Percentiles rank a stretch among this genome's conserved stretches.
Conservation (phyloP, 2,329 filamentous ascomycete species). For the Phyllosticta ampelicida region DNA sequence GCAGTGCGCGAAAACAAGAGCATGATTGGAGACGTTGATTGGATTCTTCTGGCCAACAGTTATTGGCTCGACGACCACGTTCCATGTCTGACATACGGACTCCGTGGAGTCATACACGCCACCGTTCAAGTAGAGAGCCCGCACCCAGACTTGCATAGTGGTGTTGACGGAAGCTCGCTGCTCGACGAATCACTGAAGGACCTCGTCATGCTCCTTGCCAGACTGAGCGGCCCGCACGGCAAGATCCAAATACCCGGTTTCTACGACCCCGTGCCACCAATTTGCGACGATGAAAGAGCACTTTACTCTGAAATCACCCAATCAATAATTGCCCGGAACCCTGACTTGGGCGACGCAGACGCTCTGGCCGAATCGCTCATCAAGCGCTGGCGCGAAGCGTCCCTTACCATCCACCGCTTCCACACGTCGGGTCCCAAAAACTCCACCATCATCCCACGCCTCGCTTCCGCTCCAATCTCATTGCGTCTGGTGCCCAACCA, state of each 20-base stretch:
- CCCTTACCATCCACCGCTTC: constrained; percentile 85
- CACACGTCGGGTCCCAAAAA: constrained; percentile 83
- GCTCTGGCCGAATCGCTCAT: constrained; percentile 76
- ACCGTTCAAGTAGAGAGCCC: constrained; percentile 79
- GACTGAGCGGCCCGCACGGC: constrained; percentile 70
- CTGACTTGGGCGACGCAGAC: constrained; percentile 51
- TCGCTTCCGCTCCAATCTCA: constrained; percentile 80
- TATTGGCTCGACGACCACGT: constrained; percentile 98
- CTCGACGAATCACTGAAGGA: constrained; percentile 89
- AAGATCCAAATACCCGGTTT: constrained; percentile 77
- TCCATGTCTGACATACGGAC: constrained; percentile 87
- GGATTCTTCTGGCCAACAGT: constrained; percentile 90
- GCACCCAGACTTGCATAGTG: constrained; percentile 83
- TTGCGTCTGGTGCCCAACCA: constrained; percentile 90
- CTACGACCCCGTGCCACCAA: constrained; percentile 69
- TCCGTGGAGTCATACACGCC: constrained; percentile 87
- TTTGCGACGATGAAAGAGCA: constrained; percentile 64
- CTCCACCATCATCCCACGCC: constrained; percentile 80
- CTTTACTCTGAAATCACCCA: constrained; percentile 77
- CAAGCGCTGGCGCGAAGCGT: constrained; percentile 91
- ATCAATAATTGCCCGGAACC: constrained; percentile 62
- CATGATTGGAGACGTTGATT: constrained; percentile 82
- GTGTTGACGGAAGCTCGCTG: constrained; percentile 88
- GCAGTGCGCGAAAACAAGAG: constrained; percentile 70
- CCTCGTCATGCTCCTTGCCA: constrained; percentile 70